These are phyloP conservation scores for Trametes villosa DNA, from an alignment of 768 basidiomycete genomes.

Conservation along the genomic window DNA sequence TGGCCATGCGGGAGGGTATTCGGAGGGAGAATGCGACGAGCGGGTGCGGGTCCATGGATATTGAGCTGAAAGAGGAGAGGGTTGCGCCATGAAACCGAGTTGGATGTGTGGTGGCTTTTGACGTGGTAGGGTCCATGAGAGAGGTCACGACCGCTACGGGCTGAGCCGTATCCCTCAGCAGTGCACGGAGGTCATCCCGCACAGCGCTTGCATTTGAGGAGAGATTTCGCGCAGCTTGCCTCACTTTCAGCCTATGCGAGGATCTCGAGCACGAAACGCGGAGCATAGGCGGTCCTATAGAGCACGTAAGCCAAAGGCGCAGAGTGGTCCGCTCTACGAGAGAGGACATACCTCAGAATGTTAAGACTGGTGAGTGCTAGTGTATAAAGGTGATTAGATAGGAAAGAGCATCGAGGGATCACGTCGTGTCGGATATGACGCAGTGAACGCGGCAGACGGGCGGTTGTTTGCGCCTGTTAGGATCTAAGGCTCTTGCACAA, in stretches of 20 bases:
- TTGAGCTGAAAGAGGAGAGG: constrained; percentile 89
- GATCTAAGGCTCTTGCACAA: constrained; percentile 24
- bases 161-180: constrained; percentile 80
- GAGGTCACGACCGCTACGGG: constrained; percentile 88
- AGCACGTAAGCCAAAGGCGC: background rate
- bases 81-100: constrained; percentile 83
- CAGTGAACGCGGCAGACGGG: background rate
- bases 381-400: background rate
- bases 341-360: too few species aligned
- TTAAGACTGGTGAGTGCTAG: too few species aligned
- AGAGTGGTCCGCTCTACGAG: too few species aligned
- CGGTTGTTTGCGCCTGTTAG: constrained; percentile 31
- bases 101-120: background rate
- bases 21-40: constrained; percentile 90
- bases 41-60: constrained; percentile 87
- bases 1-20: constrained; percentile 87
- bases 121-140: constrained; percentile 45
- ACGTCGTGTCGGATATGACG: constrained; percentile 11
- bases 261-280: background rate
- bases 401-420: background rate
- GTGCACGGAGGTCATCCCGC: constrained; percentile 46
- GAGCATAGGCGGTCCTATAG: background rate
- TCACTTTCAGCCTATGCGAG: background rate
- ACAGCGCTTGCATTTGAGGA: constrained; percentile 5
- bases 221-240: background rate